These are phyloP conservation scores for Acer saccharum DNA, from an alignment of 345 rosid genomes.

Conservation along the genomic window DNA sequence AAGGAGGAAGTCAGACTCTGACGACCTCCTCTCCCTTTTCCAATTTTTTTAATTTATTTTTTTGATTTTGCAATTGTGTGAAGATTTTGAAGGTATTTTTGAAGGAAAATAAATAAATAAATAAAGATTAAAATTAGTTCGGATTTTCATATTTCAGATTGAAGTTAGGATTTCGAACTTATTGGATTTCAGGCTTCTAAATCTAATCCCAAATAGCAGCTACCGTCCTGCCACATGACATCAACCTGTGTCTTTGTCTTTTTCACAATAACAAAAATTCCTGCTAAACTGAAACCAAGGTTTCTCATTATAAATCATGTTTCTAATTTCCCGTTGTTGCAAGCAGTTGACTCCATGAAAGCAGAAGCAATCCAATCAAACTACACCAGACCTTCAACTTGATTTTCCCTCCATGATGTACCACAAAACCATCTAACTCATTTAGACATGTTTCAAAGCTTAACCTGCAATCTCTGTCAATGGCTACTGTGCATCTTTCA, in stretches of 20 bases:
- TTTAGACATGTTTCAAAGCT: slow-evolving; percentile 45
- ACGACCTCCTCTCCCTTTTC: too few species aligned
- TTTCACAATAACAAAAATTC: slow-evolving; percentile 48
- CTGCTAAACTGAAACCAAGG: slow-evolving; percentile 29
- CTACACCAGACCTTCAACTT: slow-evolving; percentile 50
- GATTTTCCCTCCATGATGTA: slow-evolving; percentile 54
- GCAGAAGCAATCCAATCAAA: slow-evolving; percentile 86
- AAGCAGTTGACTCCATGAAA: slow-evolving; percentile 27
- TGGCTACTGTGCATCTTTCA: slow-evolving; percentile 63
- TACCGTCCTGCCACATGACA: slow-evolving; percentile 87
- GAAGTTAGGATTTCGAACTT: too few species aligned
- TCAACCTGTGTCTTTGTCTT: slow-evolving; percentile 68
- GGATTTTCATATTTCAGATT: too few species aligned
- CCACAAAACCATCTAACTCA: slow-evolving; percentile 80
- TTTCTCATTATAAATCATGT: slow-evolving; percentile 40
- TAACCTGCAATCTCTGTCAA: slow-evolving; percentile 82
- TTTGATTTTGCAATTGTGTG: too few species aligned
- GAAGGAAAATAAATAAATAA: too few species aligned
- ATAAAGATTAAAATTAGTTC: too few species aligned
- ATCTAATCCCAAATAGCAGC: slow-evolving; percentile 50
- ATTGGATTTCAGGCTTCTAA: background rate
- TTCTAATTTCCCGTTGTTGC: slow-evolving; percentile 29
- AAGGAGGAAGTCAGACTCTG: too few species aligned
- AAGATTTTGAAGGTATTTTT: too few species aligned
- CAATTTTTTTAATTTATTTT: too few species aligned